These are phyloP conservation scores for Puya raimondii DNA, from an alignment of 176 grass and related monocot genomes.

Conservation along the genomic window DNA sequence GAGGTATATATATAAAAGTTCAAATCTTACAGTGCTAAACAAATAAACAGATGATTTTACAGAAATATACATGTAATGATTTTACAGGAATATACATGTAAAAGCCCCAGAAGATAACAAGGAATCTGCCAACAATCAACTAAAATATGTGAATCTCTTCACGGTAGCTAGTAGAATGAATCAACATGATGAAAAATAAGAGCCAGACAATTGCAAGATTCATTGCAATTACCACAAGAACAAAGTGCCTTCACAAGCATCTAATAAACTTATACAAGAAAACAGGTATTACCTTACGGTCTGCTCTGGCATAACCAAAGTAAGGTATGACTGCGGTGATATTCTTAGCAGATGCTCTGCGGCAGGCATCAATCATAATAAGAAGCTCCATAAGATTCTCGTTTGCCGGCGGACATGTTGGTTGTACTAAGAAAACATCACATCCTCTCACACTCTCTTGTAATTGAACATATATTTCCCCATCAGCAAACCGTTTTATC, in stretches of 20 bases:
- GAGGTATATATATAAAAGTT: too few relatives aligned
- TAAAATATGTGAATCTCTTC: background rate
- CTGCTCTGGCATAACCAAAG: slow-evolving; percentile 97
- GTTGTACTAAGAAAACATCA: slow-evolving; percentile 91
- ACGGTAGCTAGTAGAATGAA: background rate
- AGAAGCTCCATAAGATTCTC: slow-evolving; percentile 99
- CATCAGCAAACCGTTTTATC: slow-evolving; percentile 91
- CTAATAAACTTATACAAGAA: background rate
- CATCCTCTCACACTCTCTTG: slow-evolving; percentile 97
- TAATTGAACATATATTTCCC: slow-evolving; percentile 96
- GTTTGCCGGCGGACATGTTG: slow-evolving; percentile 87
- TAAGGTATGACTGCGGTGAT: slow-evolving; percentile 98
- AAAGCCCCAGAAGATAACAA: background rate
- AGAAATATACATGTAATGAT: too few relatives aligned
- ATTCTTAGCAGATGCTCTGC: slow-evolving; percentile 95
- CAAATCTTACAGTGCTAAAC: too few relatives aligned
- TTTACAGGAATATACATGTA: too few relatives aligned
- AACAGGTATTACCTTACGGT: slow-evolving; percentile 61
- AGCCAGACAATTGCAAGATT: background rate
- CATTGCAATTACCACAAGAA: background rate
- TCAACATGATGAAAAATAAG: background rate
- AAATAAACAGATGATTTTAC: too few relatives aligned
- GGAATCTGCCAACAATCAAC: background rate
- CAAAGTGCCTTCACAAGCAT: background rate
- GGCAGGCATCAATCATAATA: slow-evolving; percentile 95